Conservation (phyloP, 495 filamentous ascomycete species). For the Daldinia grandis region DNA sequence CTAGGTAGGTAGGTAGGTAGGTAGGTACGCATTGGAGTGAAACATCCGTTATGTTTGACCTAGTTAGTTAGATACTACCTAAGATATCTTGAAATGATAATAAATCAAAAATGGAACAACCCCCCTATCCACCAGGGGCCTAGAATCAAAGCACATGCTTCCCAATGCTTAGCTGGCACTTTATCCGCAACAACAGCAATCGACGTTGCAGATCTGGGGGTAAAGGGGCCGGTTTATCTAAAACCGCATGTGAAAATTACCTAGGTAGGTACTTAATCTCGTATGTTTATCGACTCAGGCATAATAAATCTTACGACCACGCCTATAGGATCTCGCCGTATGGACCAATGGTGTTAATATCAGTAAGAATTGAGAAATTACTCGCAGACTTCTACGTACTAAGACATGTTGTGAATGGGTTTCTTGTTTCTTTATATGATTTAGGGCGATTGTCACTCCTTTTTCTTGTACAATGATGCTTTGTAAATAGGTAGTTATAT, state of each 20-base stretch:
- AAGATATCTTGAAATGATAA: not conserved
- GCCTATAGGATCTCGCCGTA: not conserved
- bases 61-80: not conserved
- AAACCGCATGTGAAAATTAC: not conserved
- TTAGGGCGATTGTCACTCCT: not conserved
- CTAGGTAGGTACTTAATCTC: too few relatives aligned
- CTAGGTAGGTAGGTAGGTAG: too few relatives aligned
- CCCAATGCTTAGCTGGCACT: not conserved
- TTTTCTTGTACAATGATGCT: not conserved
- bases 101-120: not conserved
- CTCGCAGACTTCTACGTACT: not conserved
- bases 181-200: not conserved
- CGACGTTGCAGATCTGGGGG: not conserved
- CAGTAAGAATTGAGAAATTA: not conserved
- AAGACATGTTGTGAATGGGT: not conserved
- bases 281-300: not conserved
- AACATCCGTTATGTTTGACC: not conserved
- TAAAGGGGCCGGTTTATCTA: not conserved
- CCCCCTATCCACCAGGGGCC: not conserved
- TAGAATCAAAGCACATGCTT: not conserved
- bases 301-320: not conserved
- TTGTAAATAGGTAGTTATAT: conserved; percentile 4
- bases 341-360: too few relatives aligned
- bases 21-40: not conserved
- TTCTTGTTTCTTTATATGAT: not conserved